Evolutionary conservation across 176 grass and related monocot species (phyloP).

Genomic region (Zoysia pacifica): DNA sequence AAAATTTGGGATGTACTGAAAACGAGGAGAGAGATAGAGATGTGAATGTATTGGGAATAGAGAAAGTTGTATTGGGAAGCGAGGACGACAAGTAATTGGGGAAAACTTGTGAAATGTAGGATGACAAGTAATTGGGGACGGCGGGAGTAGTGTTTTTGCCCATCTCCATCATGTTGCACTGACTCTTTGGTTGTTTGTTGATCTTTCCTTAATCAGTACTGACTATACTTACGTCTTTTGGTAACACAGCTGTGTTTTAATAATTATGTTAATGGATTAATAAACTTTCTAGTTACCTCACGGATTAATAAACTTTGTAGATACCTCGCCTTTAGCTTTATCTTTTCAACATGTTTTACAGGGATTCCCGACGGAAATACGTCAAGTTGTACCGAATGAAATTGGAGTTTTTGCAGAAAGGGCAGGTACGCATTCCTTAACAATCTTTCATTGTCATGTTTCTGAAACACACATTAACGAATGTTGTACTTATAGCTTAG

Average conservation of each 20-base stretch:
- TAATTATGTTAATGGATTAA: constrained; percentile 12
- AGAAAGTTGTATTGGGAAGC: no score
- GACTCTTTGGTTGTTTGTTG: constrained; percentile 23
- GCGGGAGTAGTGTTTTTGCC: background rate
- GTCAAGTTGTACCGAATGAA: constrained; percentile 84
- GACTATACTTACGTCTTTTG: constrained; percentile 15
- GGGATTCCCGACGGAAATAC: constrained; percentile 61
- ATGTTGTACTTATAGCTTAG: constrained; percentile 23
- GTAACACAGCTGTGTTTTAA: constrained; percentile 19
- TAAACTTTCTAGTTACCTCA: background rate
- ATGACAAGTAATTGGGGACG: no score
- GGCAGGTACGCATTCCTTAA: constrained; percentile 56
- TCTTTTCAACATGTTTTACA: constrained; percentile 47
- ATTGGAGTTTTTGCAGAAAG: constrained; percentile 84
- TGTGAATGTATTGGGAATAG: no score
- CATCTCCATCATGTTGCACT: constrained; percentile 28
- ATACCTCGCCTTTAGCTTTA: constrained; percentile 20
- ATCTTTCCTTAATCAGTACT: constrained; percentile 32
- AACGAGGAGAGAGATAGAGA: no score
- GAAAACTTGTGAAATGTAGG: no score
- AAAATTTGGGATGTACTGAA: no score
- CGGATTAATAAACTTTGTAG: constrained; percentile 4
- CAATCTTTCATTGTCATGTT: constrained; percentile 25
- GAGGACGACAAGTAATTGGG: no score
- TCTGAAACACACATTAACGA: constrained; percentile 20